These are phyloP conservation scores for Pseudozyma pruni DNA, from an alignment of 1,284 basidiomycete genomes.

Conservation along the genomic window DNA sequence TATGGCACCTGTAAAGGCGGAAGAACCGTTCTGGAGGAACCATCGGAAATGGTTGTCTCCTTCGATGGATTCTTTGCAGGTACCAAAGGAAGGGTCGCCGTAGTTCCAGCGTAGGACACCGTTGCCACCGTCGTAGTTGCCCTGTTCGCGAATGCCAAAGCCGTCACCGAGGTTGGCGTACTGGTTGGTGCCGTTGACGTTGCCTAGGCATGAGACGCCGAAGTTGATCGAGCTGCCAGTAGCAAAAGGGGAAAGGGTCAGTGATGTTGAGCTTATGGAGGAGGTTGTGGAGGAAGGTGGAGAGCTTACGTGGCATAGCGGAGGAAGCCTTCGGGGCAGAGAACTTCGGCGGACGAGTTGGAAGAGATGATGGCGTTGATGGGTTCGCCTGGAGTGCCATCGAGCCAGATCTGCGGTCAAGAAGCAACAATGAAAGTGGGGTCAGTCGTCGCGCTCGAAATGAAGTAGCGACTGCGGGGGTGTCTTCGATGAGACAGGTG, in stretches of 20 bases:
- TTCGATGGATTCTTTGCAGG: conserved; percentile 77
- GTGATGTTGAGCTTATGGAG: background rate
- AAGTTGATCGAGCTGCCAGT: conserved; percentile 58
- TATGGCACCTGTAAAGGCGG: conserved; percentile 78
- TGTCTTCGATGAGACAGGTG: too few relatives aligned
- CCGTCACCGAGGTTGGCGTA: conserved; percentile 60
- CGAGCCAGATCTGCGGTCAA: conserved; percentile 31
- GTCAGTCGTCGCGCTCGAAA: conserved; percentile 7
- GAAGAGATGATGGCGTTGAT: conserved; percentile 64
- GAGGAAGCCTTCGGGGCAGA: conserved; percentile 62
- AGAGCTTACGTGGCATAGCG: conserved; percentile 59
- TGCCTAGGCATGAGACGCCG: conserved; percentile 66
- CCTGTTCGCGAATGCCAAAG: conserved; percentile 47
- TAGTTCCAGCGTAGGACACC: conserved; percentile 63
- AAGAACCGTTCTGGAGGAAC: conserved; percentile 80
- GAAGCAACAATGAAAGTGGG: background rate
- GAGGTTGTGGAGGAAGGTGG: background rate
- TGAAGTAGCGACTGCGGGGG: too few relatives aligned
- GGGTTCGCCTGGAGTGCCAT: conserved; percentile 59
- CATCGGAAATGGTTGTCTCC: conserved; percentile 92
- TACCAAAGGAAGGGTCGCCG: conserved; percentile 47
- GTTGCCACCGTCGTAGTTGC: conserved; percentile 55
- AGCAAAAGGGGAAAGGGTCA: background rate
- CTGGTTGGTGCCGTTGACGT: conserved; percentile 56
- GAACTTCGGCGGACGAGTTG: conserved; percentile 50